Base-by-base conservation (phyloP, 83 land plant species). In the Picea abies region DNA sequence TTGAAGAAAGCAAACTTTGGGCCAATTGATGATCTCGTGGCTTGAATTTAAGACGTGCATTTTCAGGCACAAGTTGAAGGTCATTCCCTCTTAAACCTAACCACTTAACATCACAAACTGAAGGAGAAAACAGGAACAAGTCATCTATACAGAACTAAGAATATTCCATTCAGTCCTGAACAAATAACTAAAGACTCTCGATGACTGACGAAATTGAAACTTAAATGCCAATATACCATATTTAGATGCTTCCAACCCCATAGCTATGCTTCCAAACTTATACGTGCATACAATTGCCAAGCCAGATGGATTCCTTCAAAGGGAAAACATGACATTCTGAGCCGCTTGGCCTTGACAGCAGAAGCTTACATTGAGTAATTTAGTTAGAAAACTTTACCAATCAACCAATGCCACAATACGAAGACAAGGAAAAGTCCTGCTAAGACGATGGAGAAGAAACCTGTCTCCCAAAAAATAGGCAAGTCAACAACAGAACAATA, bases 91-190 rank as follows among this genome's bases (percentile, higher is more conserved):
- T 85, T 63, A 95, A 52, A 76, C 99, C 99, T 14, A 97, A 85
- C 99, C 99, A 97, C 82, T 94, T 95, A 16, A 97, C 90, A 83
- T 95, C 94, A 89, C 99, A 97, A 29, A 97, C 99, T 97, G 87
- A 41, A 47, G 76, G 20, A 62, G 26, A 9, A 71, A 84, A 4
- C 19, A 41, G 76, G 32, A 67, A 67, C 7, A 16, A 58, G 9
- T 72, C 61, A 32, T 82, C 14, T 66, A 82, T 12, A 37, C 32
- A 63, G 17, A 44, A 26, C n/a, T 9, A n/a, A 14, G 16, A 23
- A 83, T 8, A 26, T 29, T 65, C 23, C 73, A 67, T 56, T 58
- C 14, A 58, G 8, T 64, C 26, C 22, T 56, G 41, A 49, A 49
- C 22, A 20, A 56, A 58, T 64, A 4, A 78, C 2, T 61, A 61